Conservation (phyloP, 495 filamentous ascomycete genomes). For the Pyronema domesticum region DNA sequence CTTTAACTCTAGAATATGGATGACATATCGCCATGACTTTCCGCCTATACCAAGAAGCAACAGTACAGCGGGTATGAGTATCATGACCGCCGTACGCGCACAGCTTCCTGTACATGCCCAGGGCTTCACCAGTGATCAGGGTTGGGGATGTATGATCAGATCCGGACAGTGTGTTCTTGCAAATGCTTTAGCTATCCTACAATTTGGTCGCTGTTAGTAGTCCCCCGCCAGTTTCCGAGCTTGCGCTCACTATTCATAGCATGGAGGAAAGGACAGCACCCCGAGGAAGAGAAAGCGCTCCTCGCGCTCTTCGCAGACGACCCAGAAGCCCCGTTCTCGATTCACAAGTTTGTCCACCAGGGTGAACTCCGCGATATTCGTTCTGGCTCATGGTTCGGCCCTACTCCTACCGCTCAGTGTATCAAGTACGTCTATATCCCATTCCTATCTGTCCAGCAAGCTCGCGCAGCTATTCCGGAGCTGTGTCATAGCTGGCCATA, state of each 20-base stretch:
- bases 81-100: slow-evolving; percentile 64
- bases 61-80: slow-evolving; percentile 42
- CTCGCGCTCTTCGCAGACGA: slow-evolving; percentile 78
- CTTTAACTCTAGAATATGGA: slow-evolving; percentile 86
- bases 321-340: slow-evolving; percentile 72
- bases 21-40: slow-evolving; percentile 89
- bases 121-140: slow-evolving; percentile 84
- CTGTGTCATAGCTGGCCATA: slow-evolving; percentile 11
- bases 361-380: slow-evolving; percentile 77
- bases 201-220: slow-evolving; percentile 58
- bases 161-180: slow-evolving; percentile 87
- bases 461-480: background rate
- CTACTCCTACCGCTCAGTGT: slow-evolving; percentile 89
- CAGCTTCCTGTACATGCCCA: slow-evolving; percentile 53
- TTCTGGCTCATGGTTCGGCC: slow-evolving; percentile 97
- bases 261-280: slow-evolving; percentile 51
- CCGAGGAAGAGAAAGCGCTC: slow-evolving; percentile 49
- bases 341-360: slow-evolving; percentile 82
- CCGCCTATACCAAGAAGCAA: slow-evolving; percentile 54
- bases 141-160: slow-evolving; percentile 98
- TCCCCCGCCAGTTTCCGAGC: slow-evolving; percentile 4
- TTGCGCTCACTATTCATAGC: slow-evolving; percentile 33
- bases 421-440: slow-evolving; percentile 51
- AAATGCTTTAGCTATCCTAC: slow-evolving; percentile 55
- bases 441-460: too few species aligned